Evolutionary conservation across 495 filamentous ascomycete species (phyloP).

Genomic region (Neurospora sp.): DNA sequence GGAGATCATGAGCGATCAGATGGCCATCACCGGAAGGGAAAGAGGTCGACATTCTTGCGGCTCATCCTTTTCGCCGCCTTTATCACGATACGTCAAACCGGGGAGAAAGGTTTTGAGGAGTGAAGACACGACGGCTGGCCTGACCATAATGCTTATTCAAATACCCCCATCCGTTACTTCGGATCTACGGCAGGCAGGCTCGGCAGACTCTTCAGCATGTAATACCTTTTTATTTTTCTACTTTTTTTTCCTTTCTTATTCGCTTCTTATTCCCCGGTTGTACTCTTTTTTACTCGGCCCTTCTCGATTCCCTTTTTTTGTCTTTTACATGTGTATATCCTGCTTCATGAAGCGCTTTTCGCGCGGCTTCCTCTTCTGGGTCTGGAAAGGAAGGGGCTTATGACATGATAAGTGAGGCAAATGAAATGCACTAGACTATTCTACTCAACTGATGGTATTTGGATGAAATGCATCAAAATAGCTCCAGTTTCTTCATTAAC

Average conservation of each 20-base stretch:
- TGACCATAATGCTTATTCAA: slow-evolving; percentile 37
- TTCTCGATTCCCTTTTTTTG: slow-evolving; percentile 8
- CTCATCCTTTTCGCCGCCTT: not conserved
- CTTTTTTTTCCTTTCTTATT: slow-evolving; percentile 22
- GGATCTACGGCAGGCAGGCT: slow-evolving; percentile 15
- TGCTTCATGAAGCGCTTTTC: slow-evolving; percentile 3
- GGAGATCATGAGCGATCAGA: not conserved
- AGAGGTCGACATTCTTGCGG: not conserved
- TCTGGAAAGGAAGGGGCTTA: slow-evolving; percentile 16
- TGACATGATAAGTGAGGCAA: slow-evolving; percentile 20
- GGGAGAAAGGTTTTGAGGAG: slow-evolving; percentile 3
- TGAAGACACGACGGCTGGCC: slow-evolving; percentile 21
- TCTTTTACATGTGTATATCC: slow-evolving; percentile 16
- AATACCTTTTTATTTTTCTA: slow-evolving; percentile 36
- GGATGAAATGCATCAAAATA: not conserved
- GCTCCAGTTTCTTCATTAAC: not conserved
- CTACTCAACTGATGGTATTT: not conserved
- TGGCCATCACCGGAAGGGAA: not conserved
- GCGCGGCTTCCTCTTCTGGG: not conserved
- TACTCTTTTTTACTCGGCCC: slow-evolving; percentile 11
- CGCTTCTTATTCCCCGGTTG: slow-evolving; percentile 14
- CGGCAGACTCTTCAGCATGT: slow-evolving; percentile 36
- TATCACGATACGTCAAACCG: not conserved
- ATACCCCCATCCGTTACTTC: slow-evolving; percentile 27
- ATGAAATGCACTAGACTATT: slow-evolving; percentile 20